Percentiles rank a stretch among this genome's conserved stretches.
Evolutionary conservation across 768 basidiomycete species (phyloP).

Genomic region (Lactarius pseudohatsudake): DNA sequence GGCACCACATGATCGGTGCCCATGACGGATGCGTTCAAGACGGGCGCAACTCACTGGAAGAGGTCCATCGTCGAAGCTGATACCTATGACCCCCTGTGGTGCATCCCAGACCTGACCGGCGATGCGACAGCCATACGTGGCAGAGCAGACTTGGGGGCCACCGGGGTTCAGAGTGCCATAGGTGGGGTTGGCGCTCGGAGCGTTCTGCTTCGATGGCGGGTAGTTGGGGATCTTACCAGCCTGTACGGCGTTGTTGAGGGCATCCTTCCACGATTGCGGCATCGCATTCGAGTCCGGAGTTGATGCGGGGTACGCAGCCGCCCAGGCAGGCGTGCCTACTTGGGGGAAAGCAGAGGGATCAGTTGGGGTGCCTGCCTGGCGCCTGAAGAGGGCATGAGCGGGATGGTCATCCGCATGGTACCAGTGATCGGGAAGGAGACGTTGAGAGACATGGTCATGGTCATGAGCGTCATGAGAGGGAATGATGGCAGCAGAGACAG

Average conservation of each 20-base stretch:
- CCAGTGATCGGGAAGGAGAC: conserved; percentile 32
- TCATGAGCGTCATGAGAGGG: conserved; percentile 6
- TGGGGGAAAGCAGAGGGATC: conserved; percentile 10
- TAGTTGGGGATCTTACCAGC: conserved; percentile 42
- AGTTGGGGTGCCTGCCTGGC: conserved; percentile 20
- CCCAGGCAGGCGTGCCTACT: conserved; percentile 36
- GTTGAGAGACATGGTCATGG: conserved; percentile 6
- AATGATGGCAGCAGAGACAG: conserved; percentile 17
- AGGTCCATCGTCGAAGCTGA: conserved; percentile 42
- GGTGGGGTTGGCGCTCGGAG: conserved; percentile 19
- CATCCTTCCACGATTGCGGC: conserved; percentile 44
- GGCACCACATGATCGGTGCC: neutral
- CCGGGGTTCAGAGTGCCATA: conserved; percentile 29
- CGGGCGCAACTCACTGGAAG: conserved; percentile 25
- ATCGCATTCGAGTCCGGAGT: conserved; percentile 35
- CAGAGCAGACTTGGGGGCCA: conserved; percentile 40
- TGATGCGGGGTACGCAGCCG: conserved; percentile 36
- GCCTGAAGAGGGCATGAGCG: conserved; percentile 33
- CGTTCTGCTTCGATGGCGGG: conserved; percentile 34
- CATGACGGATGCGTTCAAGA: neutral
- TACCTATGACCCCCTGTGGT: conserved; percentile 40
- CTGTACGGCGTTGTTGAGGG: conserved; percentile 38
- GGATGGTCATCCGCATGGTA: conserved; percentile 32
- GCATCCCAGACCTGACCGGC: conserved; percentile 41
- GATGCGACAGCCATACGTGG: conserved; percentile 35